Percentiles rank a stretch among this genome's conserved stretches.
phyloP scores from a whole-genome alignment of 345 rosid species.

The Limnanthes douglasii region DNA sequence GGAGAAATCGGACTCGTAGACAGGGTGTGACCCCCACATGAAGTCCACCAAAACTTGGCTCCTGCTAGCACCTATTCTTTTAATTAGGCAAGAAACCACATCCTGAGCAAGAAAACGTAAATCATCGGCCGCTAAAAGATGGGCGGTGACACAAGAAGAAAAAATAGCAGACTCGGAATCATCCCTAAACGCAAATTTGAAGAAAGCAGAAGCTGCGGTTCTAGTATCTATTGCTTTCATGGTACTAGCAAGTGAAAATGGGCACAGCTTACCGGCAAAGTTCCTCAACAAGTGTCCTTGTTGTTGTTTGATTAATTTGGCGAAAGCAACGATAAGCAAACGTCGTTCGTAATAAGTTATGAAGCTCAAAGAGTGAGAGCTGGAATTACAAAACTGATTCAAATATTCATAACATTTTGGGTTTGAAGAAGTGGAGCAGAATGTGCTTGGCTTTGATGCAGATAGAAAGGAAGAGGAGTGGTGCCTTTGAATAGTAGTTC shows the following conservation, averaged over 20 bases:
- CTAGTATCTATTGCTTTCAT: constrained; percentile 30
- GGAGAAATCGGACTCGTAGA: constrained; percentile 42
- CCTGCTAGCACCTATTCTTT: constrained; percentile 30
- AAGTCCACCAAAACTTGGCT: constrained; percentile 31
- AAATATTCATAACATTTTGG: constrained; percentile 11
- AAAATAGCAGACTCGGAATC: constrained; percentile 21
- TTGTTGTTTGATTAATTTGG: constrained; percentile 25
- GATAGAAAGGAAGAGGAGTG: too few relatives aligned
- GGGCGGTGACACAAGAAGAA: constrained; percentile 36
- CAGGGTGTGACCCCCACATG: constrained; percentile 43
- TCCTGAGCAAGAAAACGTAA: constrained; percentile 45
- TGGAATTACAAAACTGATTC: constrained; percentile 29
- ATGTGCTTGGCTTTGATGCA: too few relatives aligned
- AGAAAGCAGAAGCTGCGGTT: constrained; percentile 42
- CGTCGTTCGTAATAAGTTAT: constrained; percentile 46
- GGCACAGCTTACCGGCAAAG: constrained; percentile 26
- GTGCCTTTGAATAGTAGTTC: too few relatives aligned
- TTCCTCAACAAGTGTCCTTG: constrained; percentile 16
- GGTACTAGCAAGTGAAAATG: constrained; percentile 22
- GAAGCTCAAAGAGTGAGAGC: constrained; percentile 7
- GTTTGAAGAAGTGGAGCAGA: too few relatives aligned
- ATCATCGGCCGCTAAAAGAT: constrained; percentile 28
- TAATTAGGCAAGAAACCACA: constrained; percentile 35
- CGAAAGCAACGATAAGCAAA: constrained; percentile 25
- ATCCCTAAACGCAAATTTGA: constrained; percentile 32